Evolutionary conservation across 2,329 filamentous ascomycete genomes (phyloP), one percentile per base, ranked within the genome.

Genomic region (Aspergillus fischeri): DNA sequence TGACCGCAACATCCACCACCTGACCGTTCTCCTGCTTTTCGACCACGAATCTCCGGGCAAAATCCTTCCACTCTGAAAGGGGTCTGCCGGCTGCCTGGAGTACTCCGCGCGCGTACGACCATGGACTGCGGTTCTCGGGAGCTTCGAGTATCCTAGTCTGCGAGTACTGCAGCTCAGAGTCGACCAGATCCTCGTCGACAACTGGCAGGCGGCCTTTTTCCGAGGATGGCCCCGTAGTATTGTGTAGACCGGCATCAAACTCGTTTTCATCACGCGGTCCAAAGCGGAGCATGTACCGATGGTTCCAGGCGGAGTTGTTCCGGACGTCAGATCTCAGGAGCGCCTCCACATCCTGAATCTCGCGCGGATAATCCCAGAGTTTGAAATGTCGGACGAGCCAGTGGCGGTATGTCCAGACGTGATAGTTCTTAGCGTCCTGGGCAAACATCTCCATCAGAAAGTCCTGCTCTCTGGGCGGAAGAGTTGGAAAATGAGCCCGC

Each of bases 241-340:
- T 68, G 14, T 67, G 65, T 70, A 77, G 62, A 63, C 77, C 68
- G 57, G 74, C 59, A 64, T 73, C 62, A 61, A 70, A 72, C 57
- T 74, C 68, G 28, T 75, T 27, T 27, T 21, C 76, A 35, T 72
- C 71, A 10, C 77, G 21, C 81, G 87, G 79, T 82, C 79, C 71
- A 83, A 97, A 96, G 20, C 93, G 86, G n/a, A 97, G 73, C 73
- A 93, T 96, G 81, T 94, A 97, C 52, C 94, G 87, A 79, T 99
- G 93, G 63, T 93, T 95, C 94, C 94, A 99, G 17, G 93, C 94
- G 48, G 90, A 94, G 75, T 99, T 99, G 78, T 99, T 99, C 68
- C 92, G 84, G 58, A 97, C 86, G 74, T 99, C 94, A 35, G 85
- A 79, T 56, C 85, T 80, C 57, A 99, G 83, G 73, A 96, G 83